Evolutionary conservation across 306 rosid genomes (phyloP), one percentile per base, ranked within the genome.

Genomic region (Geum urbanum): DNA sequence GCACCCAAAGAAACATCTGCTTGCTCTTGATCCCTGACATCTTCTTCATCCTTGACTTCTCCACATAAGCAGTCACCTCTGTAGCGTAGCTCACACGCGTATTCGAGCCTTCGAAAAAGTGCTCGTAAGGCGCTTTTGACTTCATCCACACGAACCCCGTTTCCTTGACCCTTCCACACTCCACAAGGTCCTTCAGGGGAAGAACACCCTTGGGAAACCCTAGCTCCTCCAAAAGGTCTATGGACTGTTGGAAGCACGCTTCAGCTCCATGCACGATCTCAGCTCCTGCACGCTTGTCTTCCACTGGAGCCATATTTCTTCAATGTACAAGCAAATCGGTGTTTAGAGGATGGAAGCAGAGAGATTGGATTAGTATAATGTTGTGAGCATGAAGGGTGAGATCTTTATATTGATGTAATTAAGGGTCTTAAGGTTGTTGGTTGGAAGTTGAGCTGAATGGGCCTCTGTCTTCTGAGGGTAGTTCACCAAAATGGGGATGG

Each of bases 141-240:
- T 76, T 87, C 96, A 91, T 91, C 97, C 97, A 91, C 74, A 91
- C 92, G 24, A 86, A 91, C 50, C 97, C 97, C 0, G 88, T 91
- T 68, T 88, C 96, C 51, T 79, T 61, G 8, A 84, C 91, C 5
- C 95, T 81, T 1, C 97, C 97, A 59, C 96, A 91, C 79, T 88
- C 96, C 73, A 67, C 91, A n/a, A 91, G 68, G 63, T 91, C 91
- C 8, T 83, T 53, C 77, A 91, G 35, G 0, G 97, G 92, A 58
- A 91, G 85, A 20, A 91, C 97, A 3, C 96, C 97, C 24, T 40
- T 76, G 2, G 97, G 92, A 48, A 91, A 88, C 5, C 97, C 95
- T 8, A 91, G 54, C 75, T 91, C 97, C 52, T 77, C 77, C 40
- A 91, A 50, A 0, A 91, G 86, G 70, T 88, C 88, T 11, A 82